These are phyloP conservation scores for Penicillium robsamsonii DNA, from an alignment of 495 filamentous ascomycete species.

Conservation along the genomic window DNA sequence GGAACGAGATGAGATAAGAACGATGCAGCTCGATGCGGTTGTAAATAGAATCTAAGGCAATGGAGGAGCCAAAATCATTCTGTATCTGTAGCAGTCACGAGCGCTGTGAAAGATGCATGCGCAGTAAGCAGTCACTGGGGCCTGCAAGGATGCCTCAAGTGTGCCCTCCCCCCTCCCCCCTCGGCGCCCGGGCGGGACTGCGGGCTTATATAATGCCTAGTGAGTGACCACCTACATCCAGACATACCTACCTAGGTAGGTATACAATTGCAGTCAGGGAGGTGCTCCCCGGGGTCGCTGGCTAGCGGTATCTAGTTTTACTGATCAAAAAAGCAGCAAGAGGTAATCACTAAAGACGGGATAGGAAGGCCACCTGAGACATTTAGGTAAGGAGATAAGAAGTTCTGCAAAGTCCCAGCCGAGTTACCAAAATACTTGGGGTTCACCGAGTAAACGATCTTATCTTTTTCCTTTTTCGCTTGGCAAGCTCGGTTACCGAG, in stretches of 20 bases:
- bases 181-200: background rate
- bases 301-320: background rate
- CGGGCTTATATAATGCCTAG: background rate
- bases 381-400: background rate
- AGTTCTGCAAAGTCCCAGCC: background rate
- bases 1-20: background rate
- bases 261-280: no score
- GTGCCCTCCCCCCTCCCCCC: no score
- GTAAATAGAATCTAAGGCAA: background rate
- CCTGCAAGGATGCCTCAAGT: background rate
- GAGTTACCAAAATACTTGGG: background rate
- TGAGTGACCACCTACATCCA: background rate
- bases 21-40: background rate
- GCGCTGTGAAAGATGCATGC: background rate
- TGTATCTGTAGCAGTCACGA: background rate
- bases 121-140: background rate
- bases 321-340: background rate
- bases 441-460: slow-evolving; percentile 5
- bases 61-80: background rate
- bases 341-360: background rate
- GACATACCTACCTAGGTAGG: no score
- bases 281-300: background rate
- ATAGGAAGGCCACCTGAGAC: background rate
- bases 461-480: slow-evolving; percentile 11
- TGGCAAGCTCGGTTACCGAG: slow-evolving; percentile 24